Conservation (phyloP, 345 rosid species). For the Populus pruinosa region DNA sequence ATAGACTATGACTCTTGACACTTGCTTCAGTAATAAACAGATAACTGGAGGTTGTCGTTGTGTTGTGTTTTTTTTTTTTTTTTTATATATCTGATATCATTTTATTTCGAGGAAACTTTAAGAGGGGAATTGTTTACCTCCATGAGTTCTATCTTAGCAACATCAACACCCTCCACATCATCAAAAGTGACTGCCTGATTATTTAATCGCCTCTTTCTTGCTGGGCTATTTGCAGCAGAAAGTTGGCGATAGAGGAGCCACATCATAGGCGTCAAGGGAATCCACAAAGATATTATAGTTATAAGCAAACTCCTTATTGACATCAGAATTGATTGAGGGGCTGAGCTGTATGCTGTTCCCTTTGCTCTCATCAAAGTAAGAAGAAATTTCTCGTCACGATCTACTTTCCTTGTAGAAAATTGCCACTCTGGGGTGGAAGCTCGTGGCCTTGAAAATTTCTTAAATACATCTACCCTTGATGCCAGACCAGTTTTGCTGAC, state of each 20-base stretch:
- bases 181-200: slow-evolving; percentile 65
- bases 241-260: slow-evolving; percentile 96
- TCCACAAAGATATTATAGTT: slow-evolving; percentile 77
- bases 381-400: slow-evolving; percentile 87
- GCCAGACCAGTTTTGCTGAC: slow-evolving; percentile 6
- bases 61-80: too few relatives aligned
- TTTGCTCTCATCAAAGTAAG: slow-evolving; percentile 86
- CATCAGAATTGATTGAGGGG: slow-evolving; percentile 75
- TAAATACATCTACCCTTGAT: slow-evolving; percentile 18
- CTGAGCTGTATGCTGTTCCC: slow-evolving; percentile 77
- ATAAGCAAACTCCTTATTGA: slow-evolving; percentile 63
- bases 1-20: too few relatives aligned
- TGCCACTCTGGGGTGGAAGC: slow-evolving; percentile 61
- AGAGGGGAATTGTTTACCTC: slow-evolving; percentile 51
- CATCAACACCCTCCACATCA: slow-evolving; percentile 94
- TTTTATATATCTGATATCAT: too few relatives aligned
- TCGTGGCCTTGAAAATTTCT: slow-evolving; percentile 39
- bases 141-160: slow-evolving; percentile 86
- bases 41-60: too few relatives aligned
- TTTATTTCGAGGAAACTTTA: not conserved
- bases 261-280: slow-evolving; percentile 86
- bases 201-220: slow-evolving; percentile 60
- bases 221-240: slow-evolving; percentile 82
- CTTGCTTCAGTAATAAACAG: too few relatives aligned
- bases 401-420: slow-evolving; percentile 77